Evolutionary conservation across 1,139 yeast species (phyloP), one percentile per base, ranked within the genome.

Genomic region (Geotrichum armillariae): DNA sequence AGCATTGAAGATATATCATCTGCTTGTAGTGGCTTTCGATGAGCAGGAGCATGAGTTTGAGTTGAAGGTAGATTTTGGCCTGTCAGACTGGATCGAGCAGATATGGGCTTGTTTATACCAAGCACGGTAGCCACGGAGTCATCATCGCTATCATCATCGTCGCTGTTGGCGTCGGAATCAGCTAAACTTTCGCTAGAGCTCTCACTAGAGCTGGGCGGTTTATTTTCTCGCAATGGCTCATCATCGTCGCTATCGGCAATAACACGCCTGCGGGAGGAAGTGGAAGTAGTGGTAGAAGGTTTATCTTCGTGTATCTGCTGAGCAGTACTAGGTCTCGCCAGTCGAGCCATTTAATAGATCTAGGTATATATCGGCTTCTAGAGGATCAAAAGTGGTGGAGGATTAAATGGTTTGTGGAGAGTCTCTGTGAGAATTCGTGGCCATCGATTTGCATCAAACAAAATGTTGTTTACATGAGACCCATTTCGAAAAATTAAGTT

Each of bases 1-100:
- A 41, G 45, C 45, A 41, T 41, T 12, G 45, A 41, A 14, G 45
- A 18, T 14, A 41, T 41, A 32, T 41, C 45, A n/a, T 41, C 45
- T 16, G 45, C 45, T 32, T 6, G 31, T 11, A 41, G 14, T 6
- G 45, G 45, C 18, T 41, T 41, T 18, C 44, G 35, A 7, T 14
- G 12, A 31, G 34, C 16, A 9, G 34, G 16, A 31, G 34, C 11
- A 9, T 31, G 34, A 8, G 34, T 9, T 8, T 5, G 6, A 8
- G 11, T 31, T 8, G 34, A 6, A 31, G 16, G 6, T 25, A 7
- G 29, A 25, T 11, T 11, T 25, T 25, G 29, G 16, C 29, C 29
- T 7, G 29, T 25, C n/a, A n/a, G n/a, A 7, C 9, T 29, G 7
- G 43, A 18, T 40, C 38, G 16, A 16, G 45, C 29, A 2, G 38